These are phyloP conservation scores for Talaromyces pinophilus DNA, from an alignment of 2,329 filamentous ascomycete species.

Conservation along the genomic window DNA sequence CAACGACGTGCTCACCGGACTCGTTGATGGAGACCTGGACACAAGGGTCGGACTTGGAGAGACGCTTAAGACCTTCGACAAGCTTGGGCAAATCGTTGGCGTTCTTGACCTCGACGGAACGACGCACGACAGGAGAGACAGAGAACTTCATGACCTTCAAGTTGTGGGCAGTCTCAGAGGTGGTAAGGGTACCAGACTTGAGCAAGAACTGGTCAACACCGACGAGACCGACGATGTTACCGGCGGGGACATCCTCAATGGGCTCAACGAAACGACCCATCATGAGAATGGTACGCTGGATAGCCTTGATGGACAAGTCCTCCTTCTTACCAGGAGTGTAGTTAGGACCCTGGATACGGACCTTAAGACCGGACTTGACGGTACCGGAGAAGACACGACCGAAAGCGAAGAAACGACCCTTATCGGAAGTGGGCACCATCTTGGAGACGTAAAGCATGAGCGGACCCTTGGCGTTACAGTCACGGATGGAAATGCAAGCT, in stretches of 20 bases:
- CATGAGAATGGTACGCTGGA: constrained; percentile 99
- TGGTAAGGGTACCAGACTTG: constrained; percentile 99
- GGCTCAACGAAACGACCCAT: constrained; percentile 99
- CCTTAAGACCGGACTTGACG: constrained; percentile 95
- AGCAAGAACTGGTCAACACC: constrained; percentile 99
- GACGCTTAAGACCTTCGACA: constrained; percentile 99
- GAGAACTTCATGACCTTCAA: constrained; percentile 99
- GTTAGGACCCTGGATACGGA: constrained; percentile 99
- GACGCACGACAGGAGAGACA: constrained; percentile 97
- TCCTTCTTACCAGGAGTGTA: constrained; percentile 98
- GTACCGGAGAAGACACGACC: constrained; percentile 99
- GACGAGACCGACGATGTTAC: constrained; percentile 99
- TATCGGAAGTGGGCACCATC: constrained; percentile 99
- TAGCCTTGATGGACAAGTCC: constrained; percentile 97
- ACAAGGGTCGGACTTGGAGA: constrained; percentile 99
- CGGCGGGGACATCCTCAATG: constrained; percentile 97
- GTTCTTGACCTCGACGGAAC: constrained; percentile 99
- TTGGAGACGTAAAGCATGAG: constrained; percentile 99
- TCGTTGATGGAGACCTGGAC: constrained; percentile 86
- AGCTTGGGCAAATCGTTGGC: constrained; percentile 99
- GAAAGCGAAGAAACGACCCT: constrained; percentile 99
- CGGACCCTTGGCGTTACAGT: constrained; percentile 95
- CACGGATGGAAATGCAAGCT: constrained; percentile 92
- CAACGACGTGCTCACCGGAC: constrained; percentile 98
- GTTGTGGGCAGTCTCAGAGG: constrained; percentile 97